Conservation (phyloP, 2,329 filamentous ascomycete species). For the Allantophomopsis lycopodina region DNA sequence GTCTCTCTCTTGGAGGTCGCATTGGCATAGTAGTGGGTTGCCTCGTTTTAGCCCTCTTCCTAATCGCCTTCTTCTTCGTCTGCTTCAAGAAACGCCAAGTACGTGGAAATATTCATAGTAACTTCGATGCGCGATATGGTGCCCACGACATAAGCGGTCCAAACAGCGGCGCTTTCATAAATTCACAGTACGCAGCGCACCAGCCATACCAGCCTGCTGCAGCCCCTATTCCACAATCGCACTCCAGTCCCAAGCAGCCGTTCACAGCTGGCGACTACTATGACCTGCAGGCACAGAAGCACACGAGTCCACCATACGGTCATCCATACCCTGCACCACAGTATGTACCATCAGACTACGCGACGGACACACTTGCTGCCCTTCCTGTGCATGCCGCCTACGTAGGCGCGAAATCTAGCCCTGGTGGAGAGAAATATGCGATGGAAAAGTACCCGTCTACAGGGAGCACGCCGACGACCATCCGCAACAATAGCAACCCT, state of each 20-base stretch:
- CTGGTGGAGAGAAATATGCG: too few relatives aligned
- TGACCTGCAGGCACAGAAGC: too few relatives aligned
- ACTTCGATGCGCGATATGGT: slow-evolving; percentile 13
- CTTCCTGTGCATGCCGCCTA: too few relatives aligned
- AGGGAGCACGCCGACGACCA: too few relatives aligned
- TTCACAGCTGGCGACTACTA: too few relatives aligned
- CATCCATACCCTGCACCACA: too few relatives aligned
- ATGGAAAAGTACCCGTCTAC: too few relatives aligned
- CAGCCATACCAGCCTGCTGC: background rate
- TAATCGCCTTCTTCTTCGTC: slow-evolving; percentile 6
- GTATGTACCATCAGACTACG: too few relatives aligned
- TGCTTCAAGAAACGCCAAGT: slow-evolving; percentile 7
- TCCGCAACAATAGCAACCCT: too few relatives aligned
- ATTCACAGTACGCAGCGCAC: background rate
- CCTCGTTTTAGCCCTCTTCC: slow-evolving; percentile 5
- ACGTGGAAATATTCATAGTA: slow-evolving; percentile 4
- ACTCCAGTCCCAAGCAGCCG: background rate
- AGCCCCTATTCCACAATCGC: background rate
- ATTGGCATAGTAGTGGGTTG: slow-evolving; percentile 13
- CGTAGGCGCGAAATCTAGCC: too few relatives aligned
- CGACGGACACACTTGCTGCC: too few relatives aligned
- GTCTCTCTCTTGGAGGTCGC: slow-evolving; percentile 8
- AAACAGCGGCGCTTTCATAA: slow-evolving; percentile 8
- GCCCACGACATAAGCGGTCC: slow-evolving; percentile 13
- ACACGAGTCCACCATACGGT: too few relatives aligned